A percentile compares a stretch with the other conserved stretches of the same genome.
These are phyloP conservation scores for Spergularia bocconei DNA, from an alignment of 148 eudicot species.

Conservation along the genomic window DNA sequence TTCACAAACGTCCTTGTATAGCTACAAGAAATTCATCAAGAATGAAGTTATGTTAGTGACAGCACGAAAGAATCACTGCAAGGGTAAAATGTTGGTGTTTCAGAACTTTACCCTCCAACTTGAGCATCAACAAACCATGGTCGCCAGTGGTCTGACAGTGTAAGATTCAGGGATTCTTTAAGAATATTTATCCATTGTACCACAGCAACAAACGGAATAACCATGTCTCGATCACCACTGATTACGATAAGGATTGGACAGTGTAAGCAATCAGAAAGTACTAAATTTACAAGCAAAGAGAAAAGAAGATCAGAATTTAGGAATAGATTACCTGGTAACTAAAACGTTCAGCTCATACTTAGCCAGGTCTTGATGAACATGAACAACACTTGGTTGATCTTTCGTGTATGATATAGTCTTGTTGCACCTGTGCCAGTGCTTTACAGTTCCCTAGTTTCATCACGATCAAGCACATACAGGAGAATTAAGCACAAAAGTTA, in stretches of 20 bases:
- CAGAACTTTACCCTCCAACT: constrained; percentile 43
- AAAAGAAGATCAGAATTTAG: neutral
- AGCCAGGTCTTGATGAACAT: constrained; percentile 33
- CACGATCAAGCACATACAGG: neutral
- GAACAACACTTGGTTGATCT: constrained; percentile 37
- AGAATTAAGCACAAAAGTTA: neutral
- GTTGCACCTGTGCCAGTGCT: constrained; percentile 44
- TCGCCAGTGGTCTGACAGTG: constrained; percentile 41
- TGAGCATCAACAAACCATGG: constrained; percentile 48
- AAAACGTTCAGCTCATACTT: constrained; percentile 32
- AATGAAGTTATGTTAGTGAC: neutral
- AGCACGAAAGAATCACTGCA: neutral
- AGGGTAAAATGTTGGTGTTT: neutral
- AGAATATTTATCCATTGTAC: constrained; percentile 42
- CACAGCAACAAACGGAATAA: constrained; percentile 36
- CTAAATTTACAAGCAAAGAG: neutral
- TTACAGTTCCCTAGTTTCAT: constrained; percentile 33
- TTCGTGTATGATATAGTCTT: constrained; percentile 34
- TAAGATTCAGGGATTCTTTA: constrained; percentile 33
- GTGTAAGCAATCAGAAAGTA: neutral
- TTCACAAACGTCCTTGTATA: constrained; percentile 36
- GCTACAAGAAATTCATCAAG: constrained; percentile 20
- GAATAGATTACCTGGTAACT: constrained; percentile 29
- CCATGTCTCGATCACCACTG: constrained; percentile 52
- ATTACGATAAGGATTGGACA: neutral